Conservation (phyloP, 306 rosid species). For the Trichosanthes truncata region DNA sequence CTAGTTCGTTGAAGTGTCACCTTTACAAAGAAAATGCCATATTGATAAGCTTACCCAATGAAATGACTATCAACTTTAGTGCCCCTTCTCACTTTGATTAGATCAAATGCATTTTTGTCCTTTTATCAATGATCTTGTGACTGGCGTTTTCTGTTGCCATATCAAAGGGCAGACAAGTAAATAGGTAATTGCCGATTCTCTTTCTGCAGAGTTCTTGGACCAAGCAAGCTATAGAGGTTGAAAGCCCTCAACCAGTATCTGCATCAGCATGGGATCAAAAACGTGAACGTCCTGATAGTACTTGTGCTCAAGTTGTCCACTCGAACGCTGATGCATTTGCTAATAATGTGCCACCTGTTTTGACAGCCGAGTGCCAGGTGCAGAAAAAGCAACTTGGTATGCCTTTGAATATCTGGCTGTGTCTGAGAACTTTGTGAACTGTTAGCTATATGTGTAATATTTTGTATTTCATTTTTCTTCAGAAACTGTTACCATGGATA, state of each 20-base stretch:
- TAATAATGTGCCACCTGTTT: conserved; percentile 28
- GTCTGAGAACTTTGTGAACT: background rate
- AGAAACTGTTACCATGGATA: conserved; percentile 23
- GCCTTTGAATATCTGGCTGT: conserved; percentile 12
- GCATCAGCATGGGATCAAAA: conserved; percentile 35
- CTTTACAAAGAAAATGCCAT: background rate
- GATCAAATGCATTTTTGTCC: background rate
- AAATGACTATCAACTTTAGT: background rate
- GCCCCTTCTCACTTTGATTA: background rate
- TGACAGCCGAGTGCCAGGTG: conserved; percentile 29
- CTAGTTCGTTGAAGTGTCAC: background rate
- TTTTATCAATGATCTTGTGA: background rate
- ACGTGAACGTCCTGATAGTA: conserved; percentile 60
- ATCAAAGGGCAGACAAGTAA: background rate
- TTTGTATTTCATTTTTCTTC: conserved; percentile 23
- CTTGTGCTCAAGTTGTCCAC: conserved; percentile 75
- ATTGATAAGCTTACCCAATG: background rate
- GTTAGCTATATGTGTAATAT: background rate
- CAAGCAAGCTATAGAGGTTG: conserved; percentile 69
- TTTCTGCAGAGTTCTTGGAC: conserved; percentile 87
- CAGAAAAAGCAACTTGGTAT: conserved; percentile 49
- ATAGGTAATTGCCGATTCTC: conserved; percentile 11
- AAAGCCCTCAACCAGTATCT: conserved; percentile 53
- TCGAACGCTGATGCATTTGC: conserved; percentile 46
- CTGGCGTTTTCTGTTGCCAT: background rate